phyloP scores from a whole-genome alignment of 257 asterid genomes.

The Salvia rosmarinus region DNA sequence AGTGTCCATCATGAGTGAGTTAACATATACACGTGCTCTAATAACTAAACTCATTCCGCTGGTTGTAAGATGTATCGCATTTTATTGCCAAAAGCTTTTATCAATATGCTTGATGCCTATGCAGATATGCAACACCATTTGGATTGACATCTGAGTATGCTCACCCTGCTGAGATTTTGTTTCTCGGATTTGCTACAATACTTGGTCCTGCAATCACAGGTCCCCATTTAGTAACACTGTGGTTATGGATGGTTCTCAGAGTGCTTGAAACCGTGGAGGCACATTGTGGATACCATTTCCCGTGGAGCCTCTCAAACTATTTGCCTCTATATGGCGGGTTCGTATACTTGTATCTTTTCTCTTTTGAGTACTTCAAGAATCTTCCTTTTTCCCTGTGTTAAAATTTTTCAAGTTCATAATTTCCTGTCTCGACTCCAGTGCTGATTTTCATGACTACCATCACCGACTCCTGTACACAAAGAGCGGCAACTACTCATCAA shows the following conservation, averaged over 20 bases:
- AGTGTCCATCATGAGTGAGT: slow-evolving; percentile 99
- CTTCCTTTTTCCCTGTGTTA: neutral
- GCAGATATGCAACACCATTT: slow-evolving; percentile 97
- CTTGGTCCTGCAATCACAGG: slow-evolving; percentile 98
- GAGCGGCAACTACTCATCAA: slow-evolving; percentile 95
- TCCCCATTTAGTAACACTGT: slow-evolving; percentile 89
- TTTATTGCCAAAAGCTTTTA: slow-evolving; percentile 22
- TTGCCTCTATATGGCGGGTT: slow-evolving; percentile 98
- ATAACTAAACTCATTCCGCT: slow-evolving; percentile 18
- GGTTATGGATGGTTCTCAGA: slow-evolving; percentile 99
- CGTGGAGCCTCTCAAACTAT: slow-evolving; percentile 94
- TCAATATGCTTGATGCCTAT: slow-evolving; percentile 28
- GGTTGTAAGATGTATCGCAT: neutral
- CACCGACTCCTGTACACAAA: slow-evolving; percentile 95
- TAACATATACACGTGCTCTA: slow-evolving; percentile 21
- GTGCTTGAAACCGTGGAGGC: slow-evolving; percentile 99
- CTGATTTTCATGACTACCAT: slow-evolving; percentile 98
- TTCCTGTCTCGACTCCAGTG: slow-evolving; percentile 50
- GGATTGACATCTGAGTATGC: slow-evolving; percentile 99
- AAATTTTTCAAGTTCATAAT: slow-evolving; percentile 33
- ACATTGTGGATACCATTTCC: slow-evolving; percentile 97
- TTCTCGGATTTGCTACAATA: slow-evolving; percentile 97
- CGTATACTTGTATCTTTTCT: slow-evolving; percentile 33
- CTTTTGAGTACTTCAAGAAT: neutral
- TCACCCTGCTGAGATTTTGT: slow-evolving; percentile 97